These are phyloP conservation scores for Colletotrichum falcatum DNA, from an alignment of 2,329 filamentous ascomycete species.

Conservation along the genomic window DNA sequence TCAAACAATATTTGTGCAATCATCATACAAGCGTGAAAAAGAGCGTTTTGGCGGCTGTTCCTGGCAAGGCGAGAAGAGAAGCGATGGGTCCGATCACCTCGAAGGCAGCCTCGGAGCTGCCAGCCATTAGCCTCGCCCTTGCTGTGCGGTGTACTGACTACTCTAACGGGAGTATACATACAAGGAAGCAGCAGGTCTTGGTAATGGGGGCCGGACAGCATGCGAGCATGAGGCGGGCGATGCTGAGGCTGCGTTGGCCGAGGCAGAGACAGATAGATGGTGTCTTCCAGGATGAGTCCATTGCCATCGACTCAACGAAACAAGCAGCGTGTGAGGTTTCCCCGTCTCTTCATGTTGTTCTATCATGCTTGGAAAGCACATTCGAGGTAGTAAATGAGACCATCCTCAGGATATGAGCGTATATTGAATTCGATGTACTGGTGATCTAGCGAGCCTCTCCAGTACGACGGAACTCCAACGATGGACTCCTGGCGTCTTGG, in stretches of 20 bases:
- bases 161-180: background rate
- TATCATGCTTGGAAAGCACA: background rate
- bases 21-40: background rate
- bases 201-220: background rate
- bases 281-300: background rate
- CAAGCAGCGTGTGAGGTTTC: background rate
- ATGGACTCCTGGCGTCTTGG: background rate
- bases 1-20: background rate
- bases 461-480: background rate
- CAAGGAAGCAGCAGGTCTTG: background rate
- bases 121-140: background rate
- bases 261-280: background rate
- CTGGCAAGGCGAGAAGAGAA: background rate
- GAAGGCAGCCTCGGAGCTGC: background rate
- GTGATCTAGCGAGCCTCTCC: background rate
- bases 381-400: background rate
- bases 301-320: background rate
- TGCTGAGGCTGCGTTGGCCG: background rate
- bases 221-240: background rate
- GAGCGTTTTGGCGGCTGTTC: background rate
- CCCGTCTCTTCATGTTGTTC: background rate
- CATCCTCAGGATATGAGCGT: accelerated
- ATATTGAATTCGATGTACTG: background rate
- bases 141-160: background rate
- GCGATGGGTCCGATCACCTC: background rate